Percentiles rank a stretch among this genome's conserved stretches.
Evolutionary conservation across 257 asterid genomes (phyloP).

Genomic region (Pogostemon cablin): DNA sequence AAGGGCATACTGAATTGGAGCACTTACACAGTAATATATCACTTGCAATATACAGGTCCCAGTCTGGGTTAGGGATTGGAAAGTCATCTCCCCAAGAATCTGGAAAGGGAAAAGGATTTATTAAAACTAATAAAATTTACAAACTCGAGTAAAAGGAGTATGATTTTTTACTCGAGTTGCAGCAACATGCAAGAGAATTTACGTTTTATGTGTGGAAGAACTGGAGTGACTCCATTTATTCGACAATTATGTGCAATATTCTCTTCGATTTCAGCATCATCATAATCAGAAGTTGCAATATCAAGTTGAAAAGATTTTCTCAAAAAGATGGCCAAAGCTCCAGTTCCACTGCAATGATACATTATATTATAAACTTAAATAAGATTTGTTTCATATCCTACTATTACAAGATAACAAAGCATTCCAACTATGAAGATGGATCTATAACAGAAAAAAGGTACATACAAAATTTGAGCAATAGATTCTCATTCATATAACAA

Average conservation of each 20-base stretch:
- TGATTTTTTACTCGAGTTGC: background rate
- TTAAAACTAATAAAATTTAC: background rate
- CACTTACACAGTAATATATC: conserved; percentile 87
- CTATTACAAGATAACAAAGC: no score
- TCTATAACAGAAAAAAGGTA: no score
- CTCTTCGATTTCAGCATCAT: conserved; percentile 80
- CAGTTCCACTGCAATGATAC: conserved; percentile 82
- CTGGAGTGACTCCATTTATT: conserved; percentile 72
- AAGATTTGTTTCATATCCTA: background rate
- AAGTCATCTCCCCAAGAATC: conserved; percentile 96
- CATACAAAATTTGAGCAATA: no score
- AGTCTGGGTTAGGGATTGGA: conserved; percentile 62
- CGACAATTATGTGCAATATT: conserved; percentile 78
- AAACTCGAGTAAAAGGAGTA: background rate
- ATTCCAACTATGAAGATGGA: background rate
- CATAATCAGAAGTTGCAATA: conserved; percentile 95
- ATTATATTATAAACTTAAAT: conserved; percentile 19
- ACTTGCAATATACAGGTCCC: conserved; percentile 94
- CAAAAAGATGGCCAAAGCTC: conserved; percentile 91
- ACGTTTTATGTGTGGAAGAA: conserved; percentile 85
- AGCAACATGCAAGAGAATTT: conserved; percentile 32
- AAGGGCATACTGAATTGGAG: background rate
- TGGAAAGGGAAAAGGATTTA: conserved; percentile 39
- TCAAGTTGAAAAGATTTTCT: conserved; percentile 62
- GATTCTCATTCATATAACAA: no score